Percentiles rank a stretch among this genome's conserved stretches.
Conservation (phyloP, 768 basidiomycete genomes). For the Lenzites betulinus region DNA sequence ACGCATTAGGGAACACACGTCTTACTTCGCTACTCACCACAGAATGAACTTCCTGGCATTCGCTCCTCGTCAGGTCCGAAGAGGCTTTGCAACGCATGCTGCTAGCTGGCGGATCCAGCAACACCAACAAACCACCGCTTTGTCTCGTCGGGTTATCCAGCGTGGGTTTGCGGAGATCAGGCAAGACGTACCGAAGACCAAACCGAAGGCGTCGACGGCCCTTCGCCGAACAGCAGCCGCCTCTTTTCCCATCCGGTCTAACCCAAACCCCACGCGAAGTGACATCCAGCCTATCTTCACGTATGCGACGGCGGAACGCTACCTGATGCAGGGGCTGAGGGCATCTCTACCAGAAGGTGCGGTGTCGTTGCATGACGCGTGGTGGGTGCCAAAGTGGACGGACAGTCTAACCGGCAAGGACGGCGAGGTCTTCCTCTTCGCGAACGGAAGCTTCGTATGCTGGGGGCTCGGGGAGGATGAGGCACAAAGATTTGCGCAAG, state of each 20-base stretch:
- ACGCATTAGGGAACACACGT: no score
- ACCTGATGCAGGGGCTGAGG: constrained; percentile 65
- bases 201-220: constrained; percentile 81
- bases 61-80: constrained; percentile 7
- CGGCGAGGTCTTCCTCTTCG: constrained; percentile 89
- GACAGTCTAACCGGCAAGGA: constrained; percentile 48
- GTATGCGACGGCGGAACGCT: constrained; percentile 84
- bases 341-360: constrained; percentile 53
- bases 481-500: constrained; percentile 63
- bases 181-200: constrained; percentile 37
- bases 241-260: constrained; percentile 83
- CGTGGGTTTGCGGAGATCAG: constrained; percentile 6
- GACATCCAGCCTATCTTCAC: constrained; percentile 81
- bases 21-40: no score
- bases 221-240: constrained; percentile 82
- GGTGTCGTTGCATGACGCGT: constrained; percentile 70
- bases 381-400: constrained; percentile 75
- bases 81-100: not conserved
- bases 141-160: not conserved
- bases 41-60: constrained; percentile 7
- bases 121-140: not conserved
- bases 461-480: constrained; percentile 85
- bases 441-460: constrained; percentile 85
- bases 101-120: not conserved
- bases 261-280: constrained; percentile 83